These are phyloP conservation scores for Mycocentrospora acerina DNA, from an alignment of 2,329 filamentous ascomycete species.

Conservation along the genomic window DNA sequence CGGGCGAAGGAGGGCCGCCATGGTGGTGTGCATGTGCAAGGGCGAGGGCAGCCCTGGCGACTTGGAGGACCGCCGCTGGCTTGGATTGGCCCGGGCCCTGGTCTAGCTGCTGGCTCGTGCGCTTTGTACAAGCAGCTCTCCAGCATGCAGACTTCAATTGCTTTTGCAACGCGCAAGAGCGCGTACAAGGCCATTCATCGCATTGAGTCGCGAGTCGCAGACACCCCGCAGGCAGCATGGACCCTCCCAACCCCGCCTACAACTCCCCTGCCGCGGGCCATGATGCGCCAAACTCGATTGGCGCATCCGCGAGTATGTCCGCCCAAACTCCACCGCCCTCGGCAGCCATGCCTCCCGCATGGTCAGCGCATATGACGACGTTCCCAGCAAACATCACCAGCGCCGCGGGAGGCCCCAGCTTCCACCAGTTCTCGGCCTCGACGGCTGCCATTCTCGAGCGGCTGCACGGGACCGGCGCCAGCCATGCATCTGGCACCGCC, in stretches of 20 bases:
- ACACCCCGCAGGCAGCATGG: constrained; percentile 16
- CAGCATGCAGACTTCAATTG: constrained; percentile 4
- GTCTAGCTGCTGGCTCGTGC: too few relatives aligned
- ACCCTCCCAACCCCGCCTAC: constrained; percentile 11
- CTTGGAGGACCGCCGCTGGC: too few relatives aligned
- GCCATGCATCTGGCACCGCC: constrained; percentile 39
- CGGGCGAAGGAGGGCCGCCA: too few relatives aligned
- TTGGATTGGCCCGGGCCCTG: too few relatives aligned
- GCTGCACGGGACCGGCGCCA: constrained; percentile 36
- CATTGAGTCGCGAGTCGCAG: constrained; percentile 14
- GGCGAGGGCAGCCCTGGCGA: too few relatives aligned
- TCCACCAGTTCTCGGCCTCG: constrained; percentile 40
- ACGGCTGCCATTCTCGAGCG: constrained; percentile 47
- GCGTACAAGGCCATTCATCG: constrained; percentile 5
- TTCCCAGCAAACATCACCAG: constrained; percentile 19
- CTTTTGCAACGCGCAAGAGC: constrained; percentile 6
- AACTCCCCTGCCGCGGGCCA: constrained; percentile 15
- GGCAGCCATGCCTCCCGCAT: constrained; percentile 24
- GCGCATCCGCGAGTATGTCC: constrained; percentile 21
- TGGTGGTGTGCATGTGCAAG: too few relatives aligned
- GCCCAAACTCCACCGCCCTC: constrained; percentile 21
- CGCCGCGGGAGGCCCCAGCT: constrained; percentile 16
- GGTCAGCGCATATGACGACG: constrained; percentile 30
- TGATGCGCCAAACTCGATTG: constrained; percentile 15
- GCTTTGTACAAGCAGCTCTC: not conserved